A percentile compares a stretch with the other conserved stretches of the same genome.
Evolutionary conservation across 75 land plant species (phyloP).

Genomic region (Pseudotsuga menziesii): DNA sequence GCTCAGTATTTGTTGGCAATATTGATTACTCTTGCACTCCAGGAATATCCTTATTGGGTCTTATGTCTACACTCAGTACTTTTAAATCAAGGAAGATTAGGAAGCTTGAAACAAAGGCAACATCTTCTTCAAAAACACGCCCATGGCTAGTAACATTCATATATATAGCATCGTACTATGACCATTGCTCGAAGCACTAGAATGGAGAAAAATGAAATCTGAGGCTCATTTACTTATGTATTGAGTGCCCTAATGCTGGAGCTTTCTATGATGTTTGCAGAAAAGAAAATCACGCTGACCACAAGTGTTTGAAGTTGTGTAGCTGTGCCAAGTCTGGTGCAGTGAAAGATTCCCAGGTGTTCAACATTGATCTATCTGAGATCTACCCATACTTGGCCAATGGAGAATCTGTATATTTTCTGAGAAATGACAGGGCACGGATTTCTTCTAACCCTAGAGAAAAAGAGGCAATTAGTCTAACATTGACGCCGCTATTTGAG

Average conservation of each 20-base stretch:
- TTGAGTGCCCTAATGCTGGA: not conserved
- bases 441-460: too few species aligned
- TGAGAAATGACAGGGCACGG: not conserved
- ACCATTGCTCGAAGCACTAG: not conserved
- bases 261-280: not conserved
- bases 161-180: not conserved
- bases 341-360: not conserved
- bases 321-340: not conserved
- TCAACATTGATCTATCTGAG: not conserved
- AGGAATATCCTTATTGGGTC: not conserved
- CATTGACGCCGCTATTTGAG: too few species aligned
- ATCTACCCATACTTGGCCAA: not conserved
- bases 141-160: not conserved
- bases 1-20: too few species aligned
- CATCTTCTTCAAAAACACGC: not conserved
- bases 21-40: too few species aligned
- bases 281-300: not conserved
- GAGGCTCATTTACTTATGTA: not conserved
- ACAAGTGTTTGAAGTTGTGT: not conserved
- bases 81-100: not conserved
- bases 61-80: not conserved
- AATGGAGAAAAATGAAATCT: not conserved
- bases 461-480: too few species aligned
- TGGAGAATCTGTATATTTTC: slow-evolving; percentile 4
- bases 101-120: not conserved